Conservation (phyloP, 345 rosid genomes). For the Arabis hirsuta region DNA sequence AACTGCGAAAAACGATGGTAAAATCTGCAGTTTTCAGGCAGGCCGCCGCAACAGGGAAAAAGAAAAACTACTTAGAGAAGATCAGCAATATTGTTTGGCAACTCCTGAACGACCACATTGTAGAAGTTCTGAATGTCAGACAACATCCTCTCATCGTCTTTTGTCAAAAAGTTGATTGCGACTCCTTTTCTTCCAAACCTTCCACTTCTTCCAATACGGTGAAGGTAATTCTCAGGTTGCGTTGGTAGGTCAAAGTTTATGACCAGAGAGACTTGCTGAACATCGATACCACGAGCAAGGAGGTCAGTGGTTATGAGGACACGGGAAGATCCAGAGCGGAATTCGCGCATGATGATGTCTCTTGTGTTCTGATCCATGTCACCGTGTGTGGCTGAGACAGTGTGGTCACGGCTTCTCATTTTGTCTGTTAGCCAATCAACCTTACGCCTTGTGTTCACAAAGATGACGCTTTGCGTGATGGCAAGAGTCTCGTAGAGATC, state of each 20-base stretch:
- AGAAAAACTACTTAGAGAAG: slow-evolving; percentile 47
- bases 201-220: slow-evolving; percentile 85
- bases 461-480: slow-evolving; percentile 89
- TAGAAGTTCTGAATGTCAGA: slow-evolving; percentile 74
- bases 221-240: slow-evolving; percentile 88
- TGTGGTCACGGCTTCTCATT: slow-evolving; percentile 86
- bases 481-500: slow-evolving; percentile 86
- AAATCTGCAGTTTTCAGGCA: slow-evolving; percentile 16
- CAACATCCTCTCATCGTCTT: slow-evolving; percentile 73
- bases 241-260: slow-evolving; percentile 88
- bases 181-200: slow-evolving; percentile 92
- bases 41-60: neutral
- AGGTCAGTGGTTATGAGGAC: slow-evolving; percentile 86
- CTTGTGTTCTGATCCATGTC: slow-evolving; percentile 94
- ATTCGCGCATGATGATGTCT: slow-evolving; percentile 84
- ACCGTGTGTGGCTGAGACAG: slow-evolving; percentile 90
- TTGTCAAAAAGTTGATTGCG: slow-evolving; percentile 72
- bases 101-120: slow-evolving; percentile 67
- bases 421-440: slow-evolving; percentile 91
- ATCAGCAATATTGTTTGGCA: slow-evolving; percentile 68
- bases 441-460: slow-evolving; percentile 89
- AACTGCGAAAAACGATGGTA: slow-evolving; percentile 5
- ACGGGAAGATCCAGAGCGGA: slow-evolving; percentile 87
- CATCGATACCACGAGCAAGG: slow-evolving; percentile 89
- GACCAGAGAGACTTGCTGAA: slow-evolving; percentile 88